These are phyloP conservation scores for Phoenix dactylifera DNA, from an alignment of 176 grass and related monocot genomes.

Conservation along the genomic window DNA sequence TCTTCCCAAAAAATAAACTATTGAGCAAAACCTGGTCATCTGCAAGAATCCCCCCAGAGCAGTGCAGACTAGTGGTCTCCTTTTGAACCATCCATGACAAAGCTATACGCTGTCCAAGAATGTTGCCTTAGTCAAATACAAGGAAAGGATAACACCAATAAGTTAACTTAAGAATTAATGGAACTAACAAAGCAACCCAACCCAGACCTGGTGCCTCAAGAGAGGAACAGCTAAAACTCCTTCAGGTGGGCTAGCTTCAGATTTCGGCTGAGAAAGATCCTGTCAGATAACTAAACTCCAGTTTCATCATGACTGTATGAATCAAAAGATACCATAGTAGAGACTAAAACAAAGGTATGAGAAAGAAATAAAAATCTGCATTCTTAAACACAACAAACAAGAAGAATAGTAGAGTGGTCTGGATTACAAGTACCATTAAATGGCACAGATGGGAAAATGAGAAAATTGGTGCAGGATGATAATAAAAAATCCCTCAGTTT, in stretches of 20 bases:
- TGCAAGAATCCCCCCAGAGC: constrained; percentile 95
- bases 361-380: too few species aligned
- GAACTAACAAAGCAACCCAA: neutral
- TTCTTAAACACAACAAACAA: too few species aligned
- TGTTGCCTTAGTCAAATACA: constrained; percentile 12
- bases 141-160: neutral
- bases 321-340: too few species aligned
- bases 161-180: too few species aligned
- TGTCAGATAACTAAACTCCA: constrained; percentile 26
- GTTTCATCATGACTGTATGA: too few species aligned
- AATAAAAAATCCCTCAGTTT: too few species aligned
- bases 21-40: constrained; percentile 80
- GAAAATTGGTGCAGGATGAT: too few species aligned
- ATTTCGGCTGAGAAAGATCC: constrained; percentile 86
- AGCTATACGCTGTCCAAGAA: constrained; percentile 68
- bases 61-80: constrained; percentile 55
- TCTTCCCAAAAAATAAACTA: neutral
- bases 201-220: constrained; percentile 83
- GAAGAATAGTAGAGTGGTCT: too few species aligned
- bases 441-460: too few species aligned
- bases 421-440: too few species aligned
- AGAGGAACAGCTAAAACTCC: constrained; percentile 77
- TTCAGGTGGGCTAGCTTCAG: constrained; percentile 79
- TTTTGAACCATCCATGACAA: constrained; percentile 99
- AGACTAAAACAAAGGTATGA: too few species aligned